Percentiles rank a stretch among this genome's conserved stretches.
These are phyloP conservation scores for Pichia sp. DNA, from an alignment of 1,139 yeast genomes.

Conservation along the genomic window DNA sequence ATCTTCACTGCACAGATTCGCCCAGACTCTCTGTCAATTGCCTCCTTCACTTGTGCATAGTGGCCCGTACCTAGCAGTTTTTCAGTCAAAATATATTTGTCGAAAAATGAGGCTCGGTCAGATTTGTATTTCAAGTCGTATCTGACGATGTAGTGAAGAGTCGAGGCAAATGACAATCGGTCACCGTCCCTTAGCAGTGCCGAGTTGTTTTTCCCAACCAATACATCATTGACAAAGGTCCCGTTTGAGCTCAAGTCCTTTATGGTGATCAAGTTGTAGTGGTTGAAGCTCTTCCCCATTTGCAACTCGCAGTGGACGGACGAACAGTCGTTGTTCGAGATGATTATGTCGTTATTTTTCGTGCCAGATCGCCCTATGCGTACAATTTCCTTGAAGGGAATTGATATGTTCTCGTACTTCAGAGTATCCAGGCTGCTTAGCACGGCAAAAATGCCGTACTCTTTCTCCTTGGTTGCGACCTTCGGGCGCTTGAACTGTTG, in stretches of 20 bases:
- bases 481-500: conserved; percentile 1
- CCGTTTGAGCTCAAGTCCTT: conserved; percentile 67
- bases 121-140: conserved; percentile 35
- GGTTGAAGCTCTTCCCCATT: conserved; percentile 30
- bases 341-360: conserved; percentile 48
- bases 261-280: conserved; percentile 42
- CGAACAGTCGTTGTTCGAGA: conserved; percentile 59
- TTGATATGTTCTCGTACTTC: conserved; percentile 5
- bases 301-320: conserved; percentile 56
- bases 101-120: conserved; percentile 43
- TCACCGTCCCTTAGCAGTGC: conserved; percentile 60
- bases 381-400: conserved; percentile 10
- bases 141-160: conserved; percentile 53
- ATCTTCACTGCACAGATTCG: conserved; percentile 67
- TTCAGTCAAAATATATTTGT: conserved; percentile 53
- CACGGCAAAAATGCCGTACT: conserved; percentile 7
- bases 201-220: conserved; percentile 47
- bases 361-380: conserved; percentile 55
- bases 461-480: neutral
- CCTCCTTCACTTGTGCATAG: conserved; percentile 74
- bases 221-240: conserved; percentile 56
- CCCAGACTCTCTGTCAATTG: conserved; percentile 53
- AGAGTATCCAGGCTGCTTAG: conserved; percentile 8
- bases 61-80: conserved; percentile 70
- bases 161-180: conserved; percentile 56